phyloP scores from a whole-genome alignment of 345 rosid genomes.

The Citropsis articulata region DNA sequence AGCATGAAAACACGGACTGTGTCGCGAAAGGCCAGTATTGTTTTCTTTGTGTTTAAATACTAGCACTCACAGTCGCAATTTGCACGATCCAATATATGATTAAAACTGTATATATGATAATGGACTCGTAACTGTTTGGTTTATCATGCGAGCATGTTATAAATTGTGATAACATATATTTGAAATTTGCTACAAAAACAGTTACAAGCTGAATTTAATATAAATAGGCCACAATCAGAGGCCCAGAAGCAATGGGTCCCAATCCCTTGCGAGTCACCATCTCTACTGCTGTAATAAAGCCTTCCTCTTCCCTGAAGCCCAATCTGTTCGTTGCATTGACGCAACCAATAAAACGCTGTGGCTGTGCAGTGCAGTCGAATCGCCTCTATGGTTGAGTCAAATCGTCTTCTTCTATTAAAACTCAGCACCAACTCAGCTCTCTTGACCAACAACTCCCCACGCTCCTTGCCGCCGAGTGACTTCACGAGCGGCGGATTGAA shows the following conservation, averaged over 20 bases:
- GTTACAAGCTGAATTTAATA: not conserved
- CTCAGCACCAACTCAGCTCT: conserved; percentile 60
- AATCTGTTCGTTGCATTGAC: conserved; percentile 46
- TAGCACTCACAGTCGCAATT: too few relatives aligned
- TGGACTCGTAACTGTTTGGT: too few relatives aligned
- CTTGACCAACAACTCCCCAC: conserved; percentile 45
- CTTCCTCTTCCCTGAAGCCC: conserved; percentile 25
- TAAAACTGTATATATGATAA: too few relatives aligned
- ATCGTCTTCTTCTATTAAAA: conserved; percentile 49
- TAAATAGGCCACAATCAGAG: not conserved
- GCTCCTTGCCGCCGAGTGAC: conserved; percentile 39
- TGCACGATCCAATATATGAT: too few relatives aligned
- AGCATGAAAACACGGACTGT: too few relatives aligned
- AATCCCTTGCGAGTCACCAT: conserved; percentile 17
- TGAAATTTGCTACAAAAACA: not conserved
- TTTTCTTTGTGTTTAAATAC: too few relatives aligned
- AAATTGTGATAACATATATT: too few relatives aligned
- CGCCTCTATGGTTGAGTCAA: conserved; percentile 55
- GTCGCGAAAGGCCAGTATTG: too few relatives aligned
- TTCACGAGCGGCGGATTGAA: conserved; percentile 45
- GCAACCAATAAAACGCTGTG: conserved; percentile 34
- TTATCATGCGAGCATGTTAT: too few relatives aligned
- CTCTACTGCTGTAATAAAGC: conserved; percentile 28
- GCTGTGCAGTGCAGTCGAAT: conserved; percentile 25
- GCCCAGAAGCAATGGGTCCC: conserved; percentile 8